Percentiles rank a stretch among this genome's conserved stretches.
phyloP scores from a whole-genome alignment of 306 rosid species.

The Sindora glabra region DNA sequence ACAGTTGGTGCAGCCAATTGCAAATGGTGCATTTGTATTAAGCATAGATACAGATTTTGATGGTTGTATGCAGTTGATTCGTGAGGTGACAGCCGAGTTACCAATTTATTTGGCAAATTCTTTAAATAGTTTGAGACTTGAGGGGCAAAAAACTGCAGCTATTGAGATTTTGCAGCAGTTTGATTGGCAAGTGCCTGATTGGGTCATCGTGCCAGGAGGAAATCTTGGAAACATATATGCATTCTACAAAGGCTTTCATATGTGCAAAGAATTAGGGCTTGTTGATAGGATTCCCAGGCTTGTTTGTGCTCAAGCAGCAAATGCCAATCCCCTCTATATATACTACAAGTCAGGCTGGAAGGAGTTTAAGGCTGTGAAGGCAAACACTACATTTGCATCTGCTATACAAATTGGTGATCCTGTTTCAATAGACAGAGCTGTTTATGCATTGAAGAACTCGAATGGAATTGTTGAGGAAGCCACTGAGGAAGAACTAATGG shows the following conservation, averaged over 20 bases:
- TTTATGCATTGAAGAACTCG: slow-evolving; percentile 57
- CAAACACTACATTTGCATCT: slow-evolving; percentile 60
- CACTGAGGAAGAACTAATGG: slow-evolving; percentile 84
- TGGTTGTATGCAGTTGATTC: slow-evolving; percentile 72
- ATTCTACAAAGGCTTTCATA: slow-evolving; percentile 69
- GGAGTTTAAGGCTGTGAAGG: slow-evolving; percentile 53
- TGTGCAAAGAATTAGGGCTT: slow-evolving; percentile 75
- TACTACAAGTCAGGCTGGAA: slow-evolving; percentile 73
- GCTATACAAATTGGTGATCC: slow-evolving; percentile 91
- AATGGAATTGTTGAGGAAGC: slow-evolving; percentile 90
- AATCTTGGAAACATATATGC: slow-evolving; percentile 83
- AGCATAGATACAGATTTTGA: slow-evolving; percentile 82
- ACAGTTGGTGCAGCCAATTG: slow-evolving; percentile 80
- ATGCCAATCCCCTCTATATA: slow-evolving; percentile 65
- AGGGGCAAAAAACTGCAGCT: slow-evolving; percentile 82
- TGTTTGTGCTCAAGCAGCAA: slow-evolving; percentile 90
- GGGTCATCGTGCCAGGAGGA: slow-evolving; percentile 82
- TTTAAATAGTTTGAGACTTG: slow-evolving; percentile 62
- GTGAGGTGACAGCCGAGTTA: slow-evolving; percentile 66
- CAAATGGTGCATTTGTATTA: slow-evolving; percentile 75
- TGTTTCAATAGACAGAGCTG: slow-evolving; percentile 80
- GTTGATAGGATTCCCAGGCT: slow-evolving; percentile 79
- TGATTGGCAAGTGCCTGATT: slow-evolving; percentile 85
- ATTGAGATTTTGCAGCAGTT: slow-evolving; percentile 84
- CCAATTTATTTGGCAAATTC: slow-evolving; percentile 71